A percentile compares a stretch with the other conserved stretches of the same genome.
Conservation (phyloP, 2,329 filamentous ascomycete species). For the Clarireedia homoeocarpa region DNA sequence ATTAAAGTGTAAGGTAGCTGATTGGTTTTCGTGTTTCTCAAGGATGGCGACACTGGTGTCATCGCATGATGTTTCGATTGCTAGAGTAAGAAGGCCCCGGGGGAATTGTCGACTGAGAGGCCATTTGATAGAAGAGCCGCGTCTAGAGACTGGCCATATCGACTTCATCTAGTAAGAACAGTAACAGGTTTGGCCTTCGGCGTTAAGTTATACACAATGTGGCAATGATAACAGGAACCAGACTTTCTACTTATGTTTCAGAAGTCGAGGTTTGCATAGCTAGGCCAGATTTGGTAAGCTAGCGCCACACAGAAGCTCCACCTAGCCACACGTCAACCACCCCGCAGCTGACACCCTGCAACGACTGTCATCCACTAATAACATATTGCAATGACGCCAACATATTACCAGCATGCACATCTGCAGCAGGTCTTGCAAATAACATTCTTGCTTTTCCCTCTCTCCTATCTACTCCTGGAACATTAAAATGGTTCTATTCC, state of each 20-base stretch:
- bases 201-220: no score
- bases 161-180: conserved; percentile 26
- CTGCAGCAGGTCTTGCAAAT: no score
- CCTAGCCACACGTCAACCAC: no score
- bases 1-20: conserved; percentile 64
- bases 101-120: conserved; percentile 3
- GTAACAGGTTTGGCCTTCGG: no score
- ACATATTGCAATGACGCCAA: no score
- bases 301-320: no score
- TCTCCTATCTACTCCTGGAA: no score
- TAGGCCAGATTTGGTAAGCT: background rate
- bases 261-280: background rate
- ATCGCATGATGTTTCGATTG: conserved; percentile 83
- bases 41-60: conserved; percentile 86
- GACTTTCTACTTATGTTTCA: background rate
- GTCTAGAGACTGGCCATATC: conserved; percentile 22
- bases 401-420: no score
- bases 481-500: no score
- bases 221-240: background rate
- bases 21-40: conserved; percentile 39
- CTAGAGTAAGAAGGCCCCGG: conserved; percentile 49
- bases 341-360: no score
- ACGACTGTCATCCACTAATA: no score
- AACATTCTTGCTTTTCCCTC: no score
- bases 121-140: conserved; percentile 4